Evolutionary conservation across 1,284 basidiomycete species (phyloP).

Genomic region (Termitomyces sp.): DNA sequence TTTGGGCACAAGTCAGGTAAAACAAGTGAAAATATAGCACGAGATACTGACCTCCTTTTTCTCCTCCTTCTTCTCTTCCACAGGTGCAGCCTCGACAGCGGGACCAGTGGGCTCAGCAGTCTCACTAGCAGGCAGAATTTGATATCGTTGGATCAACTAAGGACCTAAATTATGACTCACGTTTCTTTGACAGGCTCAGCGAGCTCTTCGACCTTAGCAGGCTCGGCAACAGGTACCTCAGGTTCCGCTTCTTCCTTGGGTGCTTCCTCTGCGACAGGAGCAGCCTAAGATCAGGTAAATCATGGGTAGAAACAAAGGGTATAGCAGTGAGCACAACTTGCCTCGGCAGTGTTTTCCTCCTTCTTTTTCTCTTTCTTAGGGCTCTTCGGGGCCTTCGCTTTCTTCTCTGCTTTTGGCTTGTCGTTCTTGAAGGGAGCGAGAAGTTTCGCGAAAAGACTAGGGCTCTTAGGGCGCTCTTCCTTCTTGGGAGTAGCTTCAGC

Average conservation of each 20-base stretch:
- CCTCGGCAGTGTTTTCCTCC: conserved; percentile 37
- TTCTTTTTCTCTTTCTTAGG: conserved; percentile 69
- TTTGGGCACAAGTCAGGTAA: conserved; percentile 34
- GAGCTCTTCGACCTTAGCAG: conserved; percentile 43
- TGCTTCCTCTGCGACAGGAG: conserved; percentile 34
- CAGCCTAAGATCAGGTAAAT: conserved; percentile 24
- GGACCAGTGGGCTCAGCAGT: conserved; percentile 26
- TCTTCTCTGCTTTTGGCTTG: conserved; percentile 66
- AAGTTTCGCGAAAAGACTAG: conserved; percentile 64
- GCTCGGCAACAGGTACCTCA: conserved; percentile 28
- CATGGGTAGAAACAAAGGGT: not conserved
- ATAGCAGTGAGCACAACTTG: conserved; percentile 11
- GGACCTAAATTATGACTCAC: not conserved
- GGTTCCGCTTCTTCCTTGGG: conserved; percentile 38
- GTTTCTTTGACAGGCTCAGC: conserved; percentile 36
- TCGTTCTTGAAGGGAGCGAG: conserved; percentile 69
- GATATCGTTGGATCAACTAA: not conserved
- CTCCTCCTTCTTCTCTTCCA: conserved; percentile 40
- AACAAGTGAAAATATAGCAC: not conserved
- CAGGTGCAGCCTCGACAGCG: conserved; percentile 26
- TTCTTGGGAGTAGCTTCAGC: conserved; percentile 50
- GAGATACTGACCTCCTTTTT: conserved; percentile 28
- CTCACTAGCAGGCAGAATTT: conserved; percentile 22
- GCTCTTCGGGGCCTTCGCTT: conserved; percentile 57
- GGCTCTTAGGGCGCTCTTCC: conserved; percentile 74